Base-by-base conservation (phyloP, 1,284 basidiomycete species). In the Schizophyllum commune region DNA sequence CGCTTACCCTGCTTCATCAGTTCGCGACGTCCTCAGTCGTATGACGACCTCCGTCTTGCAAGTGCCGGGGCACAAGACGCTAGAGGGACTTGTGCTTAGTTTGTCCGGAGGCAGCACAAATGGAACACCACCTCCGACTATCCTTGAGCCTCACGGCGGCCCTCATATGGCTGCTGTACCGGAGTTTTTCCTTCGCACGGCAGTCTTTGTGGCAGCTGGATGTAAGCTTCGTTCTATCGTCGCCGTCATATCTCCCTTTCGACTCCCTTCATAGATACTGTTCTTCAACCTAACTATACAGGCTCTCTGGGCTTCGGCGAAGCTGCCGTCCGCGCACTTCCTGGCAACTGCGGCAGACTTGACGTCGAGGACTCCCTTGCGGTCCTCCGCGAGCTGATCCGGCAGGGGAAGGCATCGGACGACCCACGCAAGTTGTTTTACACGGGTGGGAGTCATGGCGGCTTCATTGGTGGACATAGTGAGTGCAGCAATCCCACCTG, bases 391-490 rank as follows among this genome's bases (percentile, higher is more conserved):
- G 75, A 83, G 62, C 77, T 89, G 39, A 71, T 84, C 34, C 68
- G 71, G 19, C 68, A 79, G 2, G 81, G 27, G 5, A 27, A 27
- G 27, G 27, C 27, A 27, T 27, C 27, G 27, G 39, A 47, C 4
- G 39, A 47, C 13, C 39, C 13, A 11, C 9, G 39, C 4, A 47
- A 9, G 39, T 17, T 47, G 13, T 77, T 88, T 55, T 68, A 89
- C 2, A 74, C 72, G 34, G 90, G 90, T 1, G 89, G 89, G 39
- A 88, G 85, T 60, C 90, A 92, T 65, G 89, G 89, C 1, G 89
- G 89, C 1, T 91, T 89, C 71, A 74, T 89, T 17, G 68, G 78
- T 8, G 82, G 77, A 0, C 87, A 90, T 66, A 70, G 85, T 87
- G 67, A 67, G 84, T 27, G 27, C n/a, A n/a, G n/a, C n/a, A 27